phyloP scores from a whole-genome alignment of 768 basidiomycete genomes.

The Podaxis rugospora region DNA sequence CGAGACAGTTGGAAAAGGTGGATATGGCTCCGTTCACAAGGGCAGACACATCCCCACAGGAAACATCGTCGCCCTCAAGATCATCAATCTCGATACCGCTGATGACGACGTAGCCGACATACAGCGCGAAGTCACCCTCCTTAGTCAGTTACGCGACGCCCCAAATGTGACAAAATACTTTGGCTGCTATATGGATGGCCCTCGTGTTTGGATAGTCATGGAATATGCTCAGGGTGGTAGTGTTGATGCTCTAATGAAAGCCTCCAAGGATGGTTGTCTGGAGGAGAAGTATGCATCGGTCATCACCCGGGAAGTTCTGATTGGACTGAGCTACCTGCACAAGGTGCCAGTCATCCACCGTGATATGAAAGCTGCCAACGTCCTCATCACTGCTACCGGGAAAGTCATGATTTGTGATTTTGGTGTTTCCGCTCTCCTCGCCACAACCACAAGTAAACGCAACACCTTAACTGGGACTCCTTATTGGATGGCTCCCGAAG shows the following conservation, averaged over 20 bases:
- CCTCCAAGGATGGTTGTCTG: constrained; percentile 64
- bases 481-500: constrained; percentile 99
- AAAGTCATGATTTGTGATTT: constrained; percentile 98
- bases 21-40: constrained; percentile 94
- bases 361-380: constrained; percentile 97
- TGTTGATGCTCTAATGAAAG: constrained; percentile 90
- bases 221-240: constrained; percentile 95
- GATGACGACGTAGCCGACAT: constrained; percentile 98
- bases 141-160: constrained; percentile 85
- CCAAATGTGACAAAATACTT: constrained; percentile 94
- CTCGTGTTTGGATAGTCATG: constrained; percentile 99
- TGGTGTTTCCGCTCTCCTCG: constrained; percentile 91
- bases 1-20: constrained; percentile 92
- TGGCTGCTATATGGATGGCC: constrained; percentile 93
- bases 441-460: constrained; percentile 81
- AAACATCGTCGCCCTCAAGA: constrained; percentile 93
- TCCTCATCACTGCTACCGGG: constrained; percentile 83
- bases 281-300: constrained; percentile 89
- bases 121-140: constrained; percentile 90
- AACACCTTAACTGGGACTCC: constrained; percentile 97
- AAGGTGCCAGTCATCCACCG: constrained; percentile 93
- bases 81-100: constrained; percentile 95
- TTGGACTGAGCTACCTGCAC: constrained; percentile 87
- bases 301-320: constrained; percentile 85
- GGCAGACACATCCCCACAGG: constrained; percentile 82